Evolutionary conservation across 2,329 filamentous ascomycete species (phyloP).

Genomic region (Paraconiothyrium brasiliense): DNA sequence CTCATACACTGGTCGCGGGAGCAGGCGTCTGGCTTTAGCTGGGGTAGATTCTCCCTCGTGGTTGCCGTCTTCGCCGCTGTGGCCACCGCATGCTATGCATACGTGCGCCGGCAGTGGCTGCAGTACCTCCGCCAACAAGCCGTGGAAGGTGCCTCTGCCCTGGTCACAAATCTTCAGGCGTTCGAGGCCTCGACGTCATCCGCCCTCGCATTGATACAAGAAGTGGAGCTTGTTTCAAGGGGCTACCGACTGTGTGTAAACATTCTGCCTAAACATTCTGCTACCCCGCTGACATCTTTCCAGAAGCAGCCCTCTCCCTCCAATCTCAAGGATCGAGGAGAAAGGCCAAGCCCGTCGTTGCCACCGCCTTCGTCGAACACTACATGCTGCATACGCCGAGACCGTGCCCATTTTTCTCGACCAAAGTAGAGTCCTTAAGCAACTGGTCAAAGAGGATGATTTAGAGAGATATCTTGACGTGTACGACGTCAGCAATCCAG

Average conservation of each 20-base stretch:
- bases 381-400: conserved; percentile 74
- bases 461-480: conserved; percentile 89
- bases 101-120: conserved; percentile 82
- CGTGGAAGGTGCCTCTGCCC: conserved; percentile 71
- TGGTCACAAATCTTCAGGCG: conserved; percentile 79
- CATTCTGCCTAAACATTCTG: conserved; percentile 18
- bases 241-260: conserved; percentile 80
- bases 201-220: conserved; percentile 84
- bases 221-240: conserved; percentile 93
- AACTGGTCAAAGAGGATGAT: conserved; percentile 80
- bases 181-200: conserved; percentile 82
- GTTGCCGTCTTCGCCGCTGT: conserved; percentile 61
- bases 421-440: conserved; percentile 73
- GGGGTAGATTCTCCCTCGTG: conserved; percentile 60
- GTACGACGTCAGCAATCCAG: conserved; percentile 60
- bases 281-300: conserved; percentile 33
- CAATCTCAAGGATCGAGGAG: conserved; percentile 91
- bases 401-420: conserved; percentile 77
- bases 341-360: conserved; percentile 81
- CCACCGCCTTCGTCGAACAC: conserved; percentile 77
- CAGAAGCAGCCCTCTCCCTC: conserved; percentile 87
- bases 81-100: conserved; percentile 72
- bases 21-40: conserved; percentile 63
- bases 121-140: conserved; percentile 80
- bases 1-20: conserved; percentile 75